Evolutionary conservation across 495 filamentous ascomycete species (phyloP).

Genomic region (Beverwykella pulmonaria): DNA sequence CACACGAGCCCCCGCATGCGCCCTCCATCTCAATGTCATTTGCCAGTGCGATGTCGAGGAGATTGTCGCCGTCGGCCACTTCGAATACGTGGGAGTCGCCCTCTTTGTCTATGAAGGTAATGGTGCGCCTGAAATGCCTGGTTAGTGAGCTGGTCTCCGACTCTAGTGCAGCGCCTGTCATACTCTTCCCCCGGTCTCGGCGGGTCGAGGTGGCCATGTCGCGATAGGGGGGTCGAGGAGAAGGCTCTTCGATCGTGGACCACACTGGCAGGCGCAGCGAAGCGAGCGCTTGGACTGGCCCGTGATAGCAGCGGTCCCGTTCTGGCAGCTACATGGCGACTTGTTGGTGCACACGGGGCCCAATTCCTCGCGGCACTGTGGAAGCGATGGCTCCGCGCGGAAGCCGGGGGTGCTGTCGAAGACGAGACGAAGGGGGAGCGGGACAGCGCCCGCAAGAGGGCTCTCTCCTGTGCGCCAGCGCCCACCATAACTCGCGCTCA

Average conservation of each 20-base stretch:
- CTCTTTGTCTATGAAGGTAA: conserved; percentile 97
- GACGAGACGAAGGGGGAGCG: not conserved
- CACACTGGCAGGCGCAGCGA: not conserved
- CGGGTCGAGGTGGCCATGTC: conserved; percentile 77
- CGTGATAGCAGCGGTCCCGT: not conserved
- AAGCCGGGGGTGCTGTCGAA: conserved; percentile 5
- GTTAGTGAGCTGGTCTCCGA: not conserved
- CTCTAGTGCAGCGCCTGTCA: conserved; percentile 37
- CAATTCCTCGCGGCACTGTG: conserved; percentile 14
- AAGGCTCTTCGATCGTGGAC: conserved; percentile 57
- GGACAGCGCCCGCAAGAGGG: not conserved
- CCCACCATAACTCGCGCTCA: not conserved
- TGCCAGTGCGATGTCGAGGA: conserved; percentile 91
- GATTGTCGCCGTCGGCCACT: conserved; percentile 83
- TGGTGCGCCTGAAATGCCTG: conserved; percentile 64
- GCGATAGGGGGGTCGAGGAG: conserved; percentile 60
- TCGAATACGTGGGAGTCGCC: conserved; percentile 70
- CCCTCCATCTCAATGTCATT: conserved; percentile 97
- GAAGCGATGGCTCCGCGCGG: conserved; percentile 11
- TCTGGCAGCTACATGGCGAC: not conserved
- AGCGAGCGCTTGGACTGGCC: not conserved
- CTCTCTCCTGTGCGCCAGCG: not conserved
- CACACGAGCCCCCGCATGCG: conserved; percentile 95
- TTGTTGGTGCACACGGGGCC: not conserved
- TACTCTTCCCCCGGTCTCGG: conserved; percentile 96